Base-by-base conservation (phyloP, 129 eudicot species). In the Calendula officinalis region DNA sequence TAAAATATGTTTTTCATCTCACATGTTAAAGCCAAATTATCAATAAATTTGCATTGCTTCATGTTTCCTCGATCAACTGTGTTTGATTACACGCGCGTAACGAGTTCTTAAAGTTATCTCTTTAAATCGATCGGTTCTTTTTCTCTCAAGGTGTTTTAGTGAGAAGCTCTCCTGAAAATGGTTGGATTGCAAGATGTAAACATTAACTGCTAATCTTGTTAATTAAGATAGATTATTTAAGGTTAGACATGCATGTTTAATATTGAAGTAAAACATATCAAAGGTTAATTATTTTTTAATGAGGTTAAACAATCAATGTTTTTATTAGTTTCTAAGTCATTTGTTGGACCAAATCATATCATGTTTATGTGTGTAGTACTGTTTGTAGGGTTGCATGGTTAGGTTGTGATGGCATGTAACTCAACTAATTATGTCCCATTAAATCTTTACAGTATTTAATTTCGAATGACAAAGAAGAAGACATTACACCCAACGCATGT, bases 381-480 rank as follows among this genome's bases (percentile, higher is more conserved):
- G 44, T 8, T 12, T 22, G 17, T 38, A 62, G 8, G 45, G 51
- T 66, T 58, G 43, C 32, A 36, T 73, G 36, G 37, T 68, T 45
- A 50, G 66, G 74, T 66, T 59, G 34, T 44, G 56, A 68, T 60
- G 69, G 68, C 69, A 67, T 46, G 59, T 68, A 56, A 50, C 44
- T 68, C 79, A 46, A 68, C 66, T 52, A 75, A 68, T 34, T 60
- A 52, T 52, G n/a, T 36, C 64, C 56, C 67, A 7, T 50, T 59
- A 74, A 51, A 10, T 22, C 41, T 53, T 39, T 42, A 67, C 40
- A 27, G 27, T 16, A 39, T 48, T n/a, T 49, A 12, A 42, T 48
- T 35, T 43, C 36, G 41, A 15, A 51, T 48, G 69, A 67, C 50
- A 33, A 40, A 58, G 73, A 67, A 66, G 50, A 60, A 1, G 74